phyloP scores from a whole-genome alignment of 305 asterid species.

The Rubia occidens region DNA sequence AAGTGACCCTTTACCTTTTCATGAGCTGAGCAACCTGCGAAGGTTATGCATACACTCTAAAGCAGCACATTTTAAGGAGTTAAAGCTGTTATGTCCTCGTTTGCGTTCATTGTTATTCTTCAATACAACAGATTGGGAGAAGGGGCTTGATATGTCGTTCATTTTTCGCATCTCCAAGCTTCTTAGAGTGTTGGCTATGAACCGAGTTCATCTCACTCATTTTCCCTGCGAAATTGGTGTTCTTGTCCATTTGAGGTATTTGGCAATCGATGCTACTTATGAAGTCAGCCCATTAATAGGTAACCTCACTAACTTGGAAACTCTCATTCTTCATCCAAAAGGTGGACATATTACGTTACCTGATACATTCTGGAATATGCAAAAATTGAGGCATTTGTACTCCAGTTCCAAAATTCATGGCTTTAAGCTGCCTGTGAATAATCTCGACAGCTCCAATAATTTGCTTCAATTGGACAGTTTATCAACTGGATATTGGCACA shows the following conservation, averaged over 20 bases:
- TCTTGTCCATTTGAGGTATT: not conserved
- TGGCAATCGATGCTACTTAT: not conserved
- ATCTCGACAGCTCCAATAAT: not conserved
- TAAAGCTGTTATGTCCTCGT: not conserved
- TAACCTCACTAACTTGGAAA: not conserved
- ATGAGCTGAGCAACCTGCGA: not conserved
- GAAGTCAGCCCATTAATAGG: not conserved
- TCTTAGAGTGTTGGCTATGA: constrained; percentile 1
- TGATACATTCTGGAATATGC: not conserved
- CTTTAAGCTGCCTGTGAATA: not conserved
- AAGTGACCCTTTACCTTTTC: not conserved
- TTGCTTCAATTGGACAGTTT: not conserved
- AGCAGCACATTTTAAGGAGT: not conserved
- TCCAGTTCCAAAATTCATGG: not conserved
- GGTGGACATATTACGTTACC: not conserved
- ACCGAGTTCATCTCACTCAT: not conserved
- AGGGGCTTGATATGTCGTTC: not conserved
- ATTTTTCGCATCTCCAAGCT: not conserved
- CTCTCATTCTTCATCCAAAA: not conserved
- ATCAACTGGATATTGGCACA: not conserved
- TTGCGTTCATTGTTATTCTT: not conserved
- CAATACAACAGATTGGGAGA: not conserved
- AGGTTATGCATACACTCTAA: not conserved
- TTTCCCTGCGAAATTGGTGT: not conserved
- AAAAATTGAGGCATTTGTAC: not conserved